These are phyloP conservation scores for Cyberlindnera samutprakarnensis DNA, from an alignment of 805 yeast genomes.

Conservation along the genomic window DNA sequence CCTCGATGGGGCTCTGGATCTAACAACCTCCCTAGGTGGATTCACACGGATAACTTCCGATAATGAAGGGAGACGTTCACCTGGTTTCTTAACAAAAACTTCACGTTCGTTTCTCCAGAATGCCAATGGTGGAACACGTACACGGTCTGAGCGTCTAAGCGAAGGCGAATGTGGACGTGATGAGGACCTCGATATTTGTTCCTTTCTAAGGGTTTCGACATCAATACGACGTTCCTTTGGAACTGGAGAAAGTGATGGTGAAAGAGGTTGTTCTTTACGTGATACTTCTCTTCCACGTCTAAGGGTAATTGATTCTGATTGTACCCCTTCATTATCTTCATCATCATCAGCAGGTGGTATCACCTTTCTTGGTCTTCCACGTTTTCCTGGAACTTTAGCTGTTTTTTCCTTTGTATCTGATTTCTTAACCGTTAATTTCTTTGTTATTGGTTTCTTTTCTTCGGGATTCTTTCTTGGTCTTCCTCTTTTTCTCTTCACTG, in stretches of 20 bases:
- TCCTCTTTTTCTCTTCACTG: too few relatives aligned
- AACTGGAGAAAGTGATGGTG: too few relatives aligned
- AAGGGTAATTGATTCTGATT: too few relatives aligned
- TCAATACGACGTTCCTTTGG: constrained; percentile 11
- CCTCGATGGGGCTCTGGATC: constrained; percentile 12
- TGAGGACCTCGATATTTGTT: constrained; percentile 11
- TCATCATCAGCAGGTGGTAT: too few relatives aligned
- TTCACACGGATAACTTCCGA: constrained; percentile 46
- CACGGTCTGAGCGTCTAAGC: constrained; percentile 57
- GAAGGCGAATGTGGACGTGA: constrained; percentile 21
- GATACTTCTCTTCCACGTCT: too few relatives aligned
- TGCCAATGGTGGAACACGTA: constrained; percentile 63
- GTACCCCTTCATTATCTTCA: background rate
- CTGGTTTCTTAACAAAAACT: constrained; percentile 39
- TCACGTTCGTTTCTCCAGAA: constrained; percentile 81
- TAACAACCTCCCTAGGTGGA: constrained; percentile 4
- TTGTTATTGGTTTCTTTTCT: too few relatives aligned
- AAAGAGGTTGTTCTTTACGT: too few relatives aligned
- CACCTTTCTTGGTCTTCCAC: too few relatives aligned
- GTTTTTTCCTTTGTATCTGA: too few relatives aligned
- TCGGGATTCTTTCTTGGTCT: too few relatives aligned
- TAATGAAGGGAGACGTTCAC: constrained; percentile 45
- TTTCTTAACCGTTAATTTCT: too few relatives aligned
- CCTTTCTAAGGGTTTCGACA: constrained; percentile 13
- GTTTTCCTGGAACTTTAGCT: too few relatives aligned